phyloP scores from a whole-genome alignment of 176 grass and related monocot species.

The Hordeum marinum region DNA sequence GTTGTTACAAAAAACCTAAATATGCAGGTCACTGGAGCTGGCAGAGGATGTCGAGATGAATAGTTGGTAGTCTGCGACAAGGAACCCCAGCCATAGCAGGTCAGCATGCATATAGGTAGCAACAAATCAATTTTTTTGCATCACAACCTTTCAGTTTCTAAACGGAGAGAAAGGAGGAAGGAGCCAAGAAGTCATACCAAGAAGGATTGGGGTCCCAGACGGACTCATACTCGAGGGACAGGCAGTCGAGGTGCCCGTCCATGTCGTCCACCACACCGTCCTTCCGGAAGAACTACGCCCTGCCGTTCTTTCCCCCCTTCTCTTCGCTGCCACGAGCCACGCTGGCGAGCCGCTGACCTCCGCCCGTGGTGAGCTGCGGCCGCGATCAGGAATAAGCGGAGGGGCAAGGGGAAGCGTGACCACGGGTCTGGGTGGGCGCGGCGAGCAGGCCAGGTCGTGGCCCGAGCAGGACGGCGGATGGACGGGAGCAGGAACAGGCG shows the following conservation, averaged over 20 bases:
- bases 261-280: conserved; percentile 82
- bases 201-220: conserved; percentile 92
- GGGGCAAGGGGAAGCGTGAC: background rate
- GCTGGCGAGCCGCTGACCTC: background rate
- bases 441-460: background rate
- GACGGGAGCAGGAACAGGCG: conserved; percentile 5
- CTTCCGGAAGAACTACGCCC: conserved; percentile 55
- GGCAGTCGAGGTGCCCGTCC: conserved; percentile 82
- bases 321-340: conserved; percentile 11
- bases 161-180: background rate
- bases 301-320: background rate
- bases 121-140: background rate
- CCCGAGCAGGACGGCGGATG: conserved; percentile 21
- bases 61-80: no score
- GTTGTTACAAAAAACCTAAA: no score
- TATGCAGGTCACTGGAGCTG: no score
- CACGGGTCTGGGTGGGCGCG: background rate
- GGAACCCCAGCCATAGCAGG: no score
- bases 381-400: background rate
- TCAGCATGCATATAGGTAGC: no score
- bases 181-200: conserved; percentile 41
- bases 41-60: no score
- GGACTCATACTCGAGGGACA: conserved; percentile 93
- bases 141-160: no score
- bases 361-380: background rate